Percentiles rank a stretch among this genome's conserved stretches.
Evolutionary conservation across 768 basidiomycete species (phyloP).

Genomic region (Hirschioporus abietinus): DNA sequence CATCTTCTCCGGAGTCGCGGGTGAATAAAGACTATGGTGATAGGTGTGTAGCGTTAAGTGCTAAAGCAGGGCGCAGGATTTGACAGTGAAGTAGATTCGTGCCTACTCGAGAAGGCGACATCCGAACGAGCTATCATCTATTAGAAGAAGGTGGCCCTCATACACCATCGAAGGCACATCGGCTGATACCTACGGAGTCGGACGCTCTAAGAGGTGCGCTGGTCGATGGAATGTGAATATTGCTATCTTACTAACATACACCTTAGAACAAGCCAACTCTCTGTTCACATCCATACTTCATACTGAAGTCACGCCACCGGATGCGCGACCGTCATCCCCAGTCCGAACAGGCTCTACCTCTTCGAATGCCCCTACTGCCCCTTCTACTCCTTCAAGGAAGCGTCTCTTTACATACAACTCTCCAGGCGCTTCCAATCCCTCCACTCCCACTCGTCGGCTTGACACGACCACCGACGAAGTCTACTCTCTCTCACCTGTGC

Average conservation of each 20-base stretch:
- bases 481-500: conserved; percentile 88
- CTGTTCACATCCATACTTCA: conserved; percentile 75
- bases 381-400: conserved; percentile 48
- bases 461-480: conserved; percentile 85
- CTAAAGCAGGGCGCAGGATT: not conserved
- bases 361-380: conserved; percentile 27
- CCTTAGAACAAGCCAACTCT: conserved; percentile 75
- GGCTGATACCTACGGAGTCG: conserved; percentile 35
- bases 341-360: conserved; percentile 23
- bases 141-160: conserved; percentile 40
- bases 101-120: conserved; percentile 55
- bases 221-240: conserved; percentile 10
- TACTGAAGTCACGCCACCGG: conserved; percentile 71
- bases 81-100: conserved; percentile 43
- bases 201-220: conserved; percentile 39
- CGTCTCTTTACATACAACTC: conserved; percentile 69
- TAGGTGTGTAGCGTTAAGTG: conserved; percentile 4
- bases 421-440: conserved; percentile 52
- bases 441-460: conserved; percentile 53
- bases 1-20: conserved; percentile 35
- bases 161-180: conserved; percentile 32
- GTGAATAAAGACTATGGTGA: conserved; percentile 46
- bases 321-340: conserved; percentile 60
- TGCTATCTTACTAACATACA: conserved; percentile 16
- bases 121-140: conserved; percentile 58